phyloP scores from a whole-genome alignment of 306 rosid genomes.

The Trifolium repens region DNA sequence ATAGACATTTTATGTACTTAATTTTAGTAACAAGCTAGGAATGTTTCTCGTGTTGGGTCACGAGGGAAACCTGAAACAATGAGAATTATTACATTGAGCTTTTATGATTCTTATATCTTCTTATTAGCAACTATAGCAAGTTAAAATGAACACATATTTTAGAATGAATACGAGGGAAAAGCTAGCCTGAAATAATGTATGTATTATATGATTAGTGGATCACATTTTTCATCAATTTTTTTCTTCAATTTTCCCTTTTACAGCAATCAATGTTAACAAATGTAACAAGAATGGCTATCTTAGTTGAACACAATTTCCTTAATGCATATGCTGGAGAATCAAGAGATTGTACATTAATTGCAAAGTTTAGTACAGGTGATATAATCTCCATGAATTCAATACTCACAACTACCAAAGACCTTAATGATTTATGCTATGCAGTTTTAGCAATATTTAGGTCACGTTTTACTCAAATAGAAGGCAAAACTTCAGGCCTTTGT shows the following conservation, averaged over 20 bases:
- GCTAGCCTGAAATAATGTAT: background rate
- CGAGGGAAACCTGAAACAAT: too few species aligned
- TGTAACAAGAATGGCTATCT: constrained; percentile 58
- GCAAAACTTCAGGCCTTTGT: constrained; percentile 66
- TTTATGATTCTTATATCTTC: too few species aligned
- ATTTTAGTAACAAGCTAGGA: too few species aligned
- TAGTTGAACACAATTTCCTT: constrained; percentile 63
- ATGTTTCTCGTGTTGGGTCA: too few species aligned
- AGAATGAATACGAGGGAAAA: too few species aligned
- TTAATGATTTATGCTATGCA: constrained; percentile 60
- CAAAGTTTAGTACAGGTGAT: constrained; percentile 61
- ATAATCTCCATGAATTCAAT: constrained; percentile 54
- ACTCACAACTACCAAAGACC: constrained; percentile 40
- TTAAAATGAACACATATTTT: too few species aligned
- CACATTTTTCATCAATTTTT: background rate
- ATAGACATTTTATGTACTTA: too few species aligned
- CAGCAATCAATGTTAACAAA: constrained; percentile 63
- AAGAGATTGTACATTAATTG: constrained; percentile 57
- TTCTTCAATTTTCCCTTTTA: background rate
- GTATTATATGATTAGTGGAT: background rate
- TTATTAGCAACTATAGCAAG: too few species aligned
- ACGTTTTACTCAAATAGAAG: constrained; percentile 55
- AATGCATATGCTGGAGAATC: constrained; percentile 74
- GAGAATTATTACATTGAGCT: too few species aligned
- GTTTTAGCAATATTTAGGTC: constrained; percentile 61